phyloP scores from a whole-genome alignment of 495 filamentous ascomycete species.

The Hypoxylon subgilvum region DNA sequence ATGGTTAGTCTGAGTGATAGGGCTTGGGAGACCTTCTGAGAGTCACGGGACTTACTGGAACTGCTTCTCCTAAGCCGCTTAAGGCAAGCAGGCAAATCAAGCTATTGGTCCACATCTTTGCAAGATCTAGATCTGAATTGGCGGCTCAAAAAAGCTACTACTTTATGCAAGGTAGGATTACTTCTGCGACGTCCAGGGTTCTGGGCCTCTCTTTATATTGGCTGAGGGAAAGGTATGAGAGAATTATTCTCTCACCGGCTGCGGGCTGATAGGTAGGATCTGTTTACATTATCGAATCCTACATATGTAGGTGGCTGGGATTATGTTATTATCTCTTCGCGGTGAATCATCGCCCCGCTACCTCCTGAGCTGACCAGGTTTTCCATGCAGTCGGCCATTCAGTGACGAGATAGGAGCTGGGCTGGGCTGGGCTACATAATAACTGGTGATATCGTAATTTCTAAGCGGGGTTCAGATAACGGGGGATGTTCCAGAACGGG shows the following conservation, averaged over 20 bases:
- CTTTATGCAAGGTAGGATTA: too few relatives aligned
- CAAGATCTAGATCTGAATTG: too few relatives aligned
- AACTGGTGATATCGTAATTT: too few relatives aligned
- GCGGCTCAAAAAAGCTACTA: too few relatives aligned
- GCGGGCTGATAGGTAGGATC: too few relatives aligned
- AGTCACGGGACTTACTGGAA: constrained; percentile 19
- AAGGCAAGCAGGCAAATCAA: constrained; percentile 6
- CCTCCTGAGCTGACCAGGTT: neutral
- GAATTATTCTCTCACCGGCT: too few relatives aligned
- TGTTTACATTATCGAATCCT: neutral
- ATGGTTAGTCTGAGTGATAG: neutral
- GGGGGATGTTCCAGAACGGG: neutral
- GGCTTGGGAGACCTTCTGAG: neutral
- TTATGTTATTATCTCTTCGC: neutral
- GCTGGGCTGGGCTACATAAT: constrained; percentile 1
- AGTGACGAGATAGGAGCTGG: neutral
- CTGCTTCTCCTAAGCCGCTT: neutral
- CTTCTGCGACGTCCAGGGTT: too few relatives aligned
- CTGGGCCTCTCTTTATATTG: too few relatives aligned
- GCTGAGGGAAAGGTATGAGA: too few relatives aligned
- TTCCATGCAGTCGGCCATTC: neutral
- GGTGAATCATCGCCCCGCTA: neutral
- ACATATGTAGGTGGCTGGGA: neutral
- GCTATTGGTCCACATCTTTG: constrained; percentile 13
- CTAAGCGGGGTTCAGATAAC: constrained; percentile 26